Evolutionary conservation across 2,329 filamentous ascomycete species (phyloP).

Genomic region (Botrytis paeoniae): DNA sequence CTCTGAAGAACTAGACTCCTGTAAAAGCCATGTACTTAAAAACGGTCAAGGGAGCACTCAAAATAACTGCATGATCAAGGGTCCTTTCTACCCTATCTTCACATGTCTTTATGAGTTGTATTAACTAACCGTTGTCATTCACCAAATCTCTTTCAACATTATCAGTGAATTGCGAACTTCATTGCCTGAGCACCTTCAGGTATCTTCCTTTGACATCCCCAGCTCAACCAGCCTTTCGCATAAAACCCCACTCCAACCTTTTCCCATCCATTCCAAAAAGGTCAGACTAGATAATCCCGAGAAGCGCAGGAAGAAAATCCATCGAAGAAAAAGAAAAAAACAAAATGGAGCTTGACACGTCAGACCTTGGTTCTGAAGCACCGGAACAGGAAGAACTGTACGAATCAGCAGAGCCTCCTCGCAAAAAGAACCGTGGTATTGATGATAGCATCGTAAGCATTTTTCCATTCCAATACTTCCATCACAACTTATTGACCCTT

Average conservation of each 20-base stretch:
- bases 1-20: not conserved
- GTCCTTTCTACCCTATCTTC: not conserved
- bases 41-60: not conserved
- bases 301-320: not conserved
- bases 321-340: not conserved
- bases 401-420: not conserved
- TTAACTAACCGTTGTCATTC: not conserved
- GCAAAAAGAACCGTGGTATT: not conserved
- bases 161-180: not conserved
- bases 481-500: not conserved
- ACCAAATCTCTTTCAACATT: not conserved
- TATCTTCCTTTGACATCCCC: not conserved
- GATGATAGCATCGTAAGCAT: not conserved
- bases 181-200: not conserved
- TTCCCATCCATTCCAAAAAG: not conserved
- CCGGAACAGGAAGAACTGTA: not conserved
- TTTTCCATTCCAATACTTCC: not conserved
- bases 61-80: not conserved
- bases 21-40: not conserved
- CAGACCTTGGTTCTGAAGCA: not conserved
- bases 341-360: not conserved
- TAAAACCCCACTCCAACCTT: not conserved
- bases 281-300: not conserved
- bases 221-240: not conserved
- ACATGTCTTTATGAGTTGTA: not conserved